These are phyloP conservation scores for Exophiala aquamarina DNA, from an alignment of 2,329 filamentous ascomycete genomes.

Conservation along the genomic window DNA sequence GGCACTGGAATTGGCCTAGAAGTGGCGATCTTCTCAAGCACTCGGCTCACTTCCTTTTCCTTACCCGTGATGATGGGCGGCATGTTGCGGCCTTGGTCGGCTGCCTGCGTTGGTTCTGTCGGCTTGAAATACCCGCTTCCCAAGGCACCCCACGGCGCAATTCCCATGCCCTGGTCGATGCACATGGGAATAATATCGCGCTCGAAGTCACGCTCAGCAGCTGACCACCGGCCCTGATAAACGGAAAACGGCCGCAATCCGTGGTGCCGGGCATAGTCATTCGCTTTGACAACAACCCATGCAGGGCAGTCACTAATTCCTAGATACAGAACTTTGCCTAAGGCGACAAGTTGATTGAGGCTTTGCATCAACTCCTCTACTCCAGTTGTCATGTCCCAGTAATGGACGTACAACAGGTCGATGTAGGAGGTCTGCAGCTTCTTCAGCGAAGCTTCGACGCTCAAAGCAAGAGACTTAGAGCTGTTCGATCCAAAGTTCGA, in stretches of 20 bases:
- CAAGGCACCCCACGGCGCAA: conserved; percentile 57
- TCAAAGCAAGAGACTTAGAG: conserved; percentile 34
- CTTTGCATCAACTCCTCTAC: conserved; percentile 69
- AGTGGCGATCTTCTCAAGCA: conserved; percentile 25
- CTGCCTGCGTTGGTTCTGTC: conserved; percentile 35
- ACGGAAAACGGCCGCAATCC: conserved; percentile 69
- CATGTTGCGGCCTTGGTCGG: conserved; percentile 33
- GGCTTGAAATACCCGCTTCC: conserved; percentile 51
- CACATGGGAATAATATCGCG: conserved; percentile 69
- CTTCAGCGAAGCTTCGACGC: conserved; percentile 34
- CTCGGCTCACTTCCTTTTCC: conserved; percentile 22
- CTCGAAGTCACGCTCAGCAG: conserved; percentile 64
- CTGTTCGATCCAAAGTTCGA: conserved; percentile 45
- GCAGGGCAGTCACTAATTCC: conserved; percentile 69
- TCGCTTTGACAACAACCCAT: conserved; percentile 56
- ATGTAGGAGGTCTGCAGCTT: conserved; percentile 38
- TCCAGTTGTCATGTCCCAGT: conserved; percentile 65
- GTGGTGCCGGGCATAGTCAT: conserved; percentile 64
- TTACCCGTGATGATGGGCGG: conserved; percentile 13
- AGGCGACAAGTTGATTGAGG: conserved; percentile 59
- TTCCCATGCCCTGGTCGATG: conserved; percentile 61
- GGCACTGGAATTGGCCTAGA: conserved; percentile 15
- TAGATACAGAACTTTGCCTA: conserved; percentile 67
- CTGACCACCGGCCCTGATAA: conserved; percentile 66
- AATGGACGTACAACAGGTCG: conserved; percentile 38